Percentiles rank a stretch among this genome's conserved stretches.
Evolutionary conservation across 106 monocot genomes (phyloP).

Genomic region (Amphibolis antarctica): DNA sequence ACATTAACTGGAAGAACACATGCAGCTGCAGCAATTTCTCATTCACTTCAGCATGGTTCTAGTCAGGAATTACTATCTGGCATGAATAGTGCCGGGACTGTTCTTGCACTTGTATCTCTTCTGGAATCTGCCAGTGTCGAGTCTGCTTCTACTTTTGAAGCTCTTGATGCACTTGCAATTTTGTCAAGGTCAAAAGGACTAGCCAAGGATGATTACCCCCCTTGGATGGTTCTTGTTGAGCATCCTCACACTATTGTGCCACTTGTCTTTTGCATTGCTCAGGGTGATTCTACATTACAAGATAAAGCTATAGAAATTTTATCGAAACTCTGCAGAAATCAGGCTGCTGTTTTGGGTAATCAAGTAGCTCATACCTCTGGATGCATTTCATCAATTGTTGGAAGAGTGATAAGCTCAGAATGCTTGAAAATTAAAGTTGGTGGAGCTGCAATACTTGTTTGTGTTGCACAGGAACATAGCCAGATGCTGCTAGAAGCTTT

Average conservation of each 20-base stretch:
- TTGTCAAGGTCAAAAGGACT: slow-evolving; percentile 49
- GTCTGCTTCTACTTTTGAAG: slow-evolving; percentile 64
- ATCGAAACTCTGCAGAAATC: slow-evolving; percentile 63
- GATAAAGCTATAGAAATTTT: slow-evolving; percentile 87
- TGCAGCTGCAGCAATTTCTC: slow-evolving; percentile 81
- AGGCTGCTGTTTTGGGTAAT: slow-evolving; percentile 48
- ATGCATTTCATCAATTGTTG: slow-evolving; percentile 66
- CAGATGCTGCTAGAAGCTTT: slow-evolving; percentile 49
- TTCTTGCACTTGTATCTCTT: slow-evolving; percentile 71
- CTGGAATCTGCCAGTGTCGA: slow-evolving; percentile 60
- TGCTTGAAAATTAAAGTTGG: slow-evolving; percentile 49
- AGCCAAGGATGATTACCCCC: slow-evolving; percentile 29
- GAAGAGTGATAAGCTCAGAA: slow-evolving; percentile 50
- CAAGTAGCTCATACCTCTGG: slow-evolving; percentile 40
- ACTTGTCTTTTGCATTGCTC: slow-evolving; percentile 61
- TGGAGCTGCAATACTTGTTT: slow-evolving; percentile 79
- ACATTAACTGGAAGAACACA: slow-evolving; percentile 73
- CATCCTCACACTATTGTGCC: slow-evolving; percentile 57
- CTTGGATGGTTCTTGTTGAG: slow-evolving; percentile 53
- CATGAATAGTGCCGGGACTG: slow-evolving; percentile 59
- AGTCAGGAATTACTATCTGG: slow-evolving; percentile 33
- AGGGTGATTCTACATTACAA: slow-evolving; percentile 47
- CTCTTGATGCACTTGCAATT: slow-evolving; percentile 71
- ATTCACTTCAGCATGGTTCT: slow-evolving; percentile 51
- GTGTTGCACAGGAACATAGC: slow-evolving; percentile 55